A percentile compares a stretch with the other conserved stretches of the same genome.
Evolutionary conservation across 2,329 filamentous ascomycete species (phyloP).

Genomic region (Sporothrix brunneoviolacea): DNA sequence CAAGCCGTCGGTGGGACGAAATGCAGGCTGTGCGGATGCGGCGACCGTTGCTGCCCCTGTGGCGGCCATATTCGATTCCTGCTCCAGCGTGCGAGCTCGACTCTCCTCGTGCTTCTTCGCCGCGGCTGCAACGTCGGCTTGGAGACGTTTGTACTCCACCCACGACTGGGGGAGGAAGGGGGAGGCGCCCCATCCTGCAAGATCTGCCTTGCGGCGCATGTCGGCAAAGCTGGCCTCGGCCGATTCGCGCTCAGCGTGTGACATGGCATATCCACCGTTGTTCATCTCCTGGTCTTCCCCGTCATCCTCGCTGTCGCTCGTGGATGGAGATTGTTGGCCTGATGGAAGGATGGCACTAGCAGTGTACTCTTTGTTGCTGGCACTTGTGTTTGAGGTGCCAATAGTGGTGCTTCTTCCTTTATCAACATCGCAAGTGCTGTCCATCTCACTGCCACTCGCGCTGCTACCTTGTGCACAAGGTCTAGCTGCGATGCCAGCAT

Average conservation of each 20-base stretch:
- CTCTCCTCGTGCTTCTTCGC: background rate
- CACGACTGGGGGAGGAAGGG: constrained; percentile 7
- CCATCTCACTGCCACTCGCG: background rate
- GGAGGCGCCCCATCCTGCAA: background rate
- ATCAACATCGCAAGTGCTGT: too few relatives aligned
- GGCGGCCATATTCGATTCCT: too few relatives aligned
- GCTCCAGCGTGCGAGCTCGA: background rate
- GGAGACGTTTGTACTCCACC: background rate
- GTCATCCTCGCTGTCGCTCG: too few relatives aligned
- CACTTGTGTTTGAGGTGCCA: background rate
- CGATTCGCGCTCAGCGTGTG: too few relatives aligned
- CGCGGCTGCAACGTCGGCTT: background rate
- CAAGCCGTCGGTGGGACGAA: background rate
- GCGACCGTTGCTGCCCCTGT: too few relatives aligned
- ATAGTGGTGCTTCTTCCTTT: too few relatives aligned
- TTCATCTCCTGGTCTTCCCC: too few relatives aligned
- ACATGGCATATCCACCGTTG: too few relatives aligned
- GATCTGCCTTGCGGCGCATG: background rate
- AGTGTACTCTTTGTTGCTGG: too few relatives aligned
- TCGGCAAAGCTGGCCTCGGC: background rate
- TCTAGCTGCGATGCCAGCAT: background rate
- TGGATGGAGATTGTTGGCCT: too few relatives aligned
- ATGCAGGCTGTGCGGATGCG: background rate
- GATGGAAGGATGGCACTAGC: too few relatives aligned
- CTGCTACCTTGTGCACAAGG: background rate